Conservation (phyloP, 2,329 filamentous ascomycete genomes). For the Cercospora canescens region DNA sequence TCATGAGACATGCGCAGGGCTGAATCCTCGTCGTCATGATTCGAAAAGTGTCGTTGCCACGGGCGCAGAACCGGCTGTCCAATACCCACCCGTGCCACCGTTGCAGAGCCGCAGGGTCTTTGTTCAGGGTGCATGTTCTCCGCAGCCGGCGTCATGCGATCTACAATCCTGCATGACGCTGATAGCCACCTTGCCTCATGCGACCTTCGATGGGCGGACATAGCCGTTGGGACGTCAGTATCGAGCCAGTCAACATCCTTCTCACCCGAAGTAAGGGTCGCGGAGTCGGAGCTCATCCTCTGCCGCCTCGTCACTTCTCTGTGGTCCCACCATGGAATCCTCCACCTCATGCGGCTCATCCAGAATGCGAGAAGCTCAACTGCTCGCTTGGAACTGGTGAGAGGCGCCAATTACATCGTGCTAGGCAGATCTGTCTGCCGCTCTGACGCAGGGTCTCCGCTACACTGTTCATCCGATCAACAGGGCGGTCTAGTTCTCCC, state of each 20-base stretch:
- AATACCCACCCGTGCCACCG: no score
- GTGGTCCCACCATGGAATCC: neutral
- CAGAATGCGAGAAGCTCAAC: neutral
- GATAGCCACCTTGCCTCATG: neutral
- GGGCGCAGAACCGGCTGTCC: neutral
- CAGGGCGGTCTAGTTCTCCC: neutral
- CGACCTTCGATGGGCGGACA: neutral
- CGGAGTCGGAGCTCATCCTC: neutral
- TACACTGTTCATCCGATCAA: conserved; percentile 8
- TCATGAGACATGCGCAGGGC: conserved; percentile 1
- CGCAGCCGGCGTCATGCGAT: conserved; percentile 15
- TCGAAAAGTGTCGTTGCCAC: neutral
- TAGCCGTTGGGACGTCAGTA: neutral
- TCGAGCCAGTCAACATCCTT: conserved; percentile 7
- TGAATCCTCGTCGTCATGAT: neutral
- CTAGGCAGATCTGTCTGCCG: conserved; percentile 17
- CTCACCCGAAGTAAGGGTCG: neutral
- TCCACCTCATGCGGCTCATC: conserved; percentile 1
- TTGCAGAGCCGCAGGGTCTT: conserved; percentile 12
- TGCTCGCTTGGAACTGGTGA: conserved; percentile 5
- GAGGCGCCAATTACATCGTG: conserved; percentile 16
- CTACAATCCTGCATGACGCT: conserved; percentile 2
- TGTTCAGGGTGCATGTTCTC: conserved; percentile 9
- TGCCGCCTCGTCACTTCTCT: conserved; percentile 9
- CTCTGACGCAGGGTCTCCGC: conserved; percentile 29